These are phyloP conservation scores for Aspergillus sparsus DNA, from an alignment of 495 filamentous ascomycete genomes.

Conservation along the genomic window DNA sequence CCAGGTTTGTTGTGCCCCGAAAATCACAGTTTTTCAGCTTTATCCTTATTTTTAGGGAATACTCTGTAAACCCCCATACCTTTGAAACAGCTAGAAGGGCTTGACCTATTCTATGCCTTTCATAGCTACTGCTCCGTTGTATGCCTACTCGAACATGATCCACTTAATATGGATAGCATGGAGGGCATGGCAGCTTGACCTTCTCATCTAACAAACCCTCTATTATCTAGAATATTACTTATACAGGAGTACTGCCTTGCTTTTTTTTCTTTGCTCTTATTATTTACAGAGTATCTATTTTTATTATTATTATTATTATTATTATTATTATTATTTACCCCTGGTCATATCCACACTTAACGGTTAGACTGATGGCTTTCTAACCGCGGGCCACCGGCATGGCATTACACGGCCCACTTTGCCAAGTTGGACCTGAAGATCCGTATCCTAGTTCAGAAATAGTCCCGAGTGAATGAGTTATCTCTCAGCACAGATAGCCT, in stretches of 20 bases:
- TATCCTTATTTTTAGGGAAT: not conserved
- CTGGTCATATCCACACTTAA: slow-evolving; percentile 24
- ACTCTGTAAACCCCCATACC: not conserved
- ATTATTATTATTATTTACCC: no score
- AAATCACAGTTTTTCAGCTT: not conserved
- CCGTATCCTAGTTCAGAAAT: slow-evolving; percentile 23
- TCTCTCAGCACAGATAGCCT: slow-evolving; percentile 15
- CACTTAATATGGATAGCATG: slow-evolving; percentile 9
- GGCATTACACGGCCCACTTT: slow-evolving; percentile 27
- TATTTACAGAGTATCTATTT: no score
- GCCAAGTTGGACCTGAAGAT: slow-evolving; percentile 29
- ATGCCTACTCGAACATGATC: not conserved
- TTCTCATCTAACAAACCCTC: slow-evolving; percentile 18
- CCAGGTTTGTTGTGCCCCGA: not conserved
- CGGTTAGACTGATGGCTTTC: slow-evolving; percentile 15
- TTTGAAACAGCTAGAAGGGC: not conserved
- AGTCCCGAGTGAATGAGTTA: slow-evolving; percentile 12
- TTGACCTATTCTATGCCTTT: not conserved
- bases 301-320: no score
- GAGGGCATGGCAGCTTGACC: slow-evolving; percentile 18
- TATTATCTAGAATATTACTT: slow-evolving; percentile 30
- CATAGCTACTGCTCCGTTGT: not conserved
- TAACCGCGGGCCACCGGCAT: slow-evolving; percentile 20
- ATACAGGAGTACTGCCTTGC: not conserved
- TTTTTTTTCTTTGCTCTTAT: slow-evolving; percentile 8